phyloP scores from a whole-genome alignment of 2,329 filamentous ascomycete species.

The Arthroderma sp. region DNA sequence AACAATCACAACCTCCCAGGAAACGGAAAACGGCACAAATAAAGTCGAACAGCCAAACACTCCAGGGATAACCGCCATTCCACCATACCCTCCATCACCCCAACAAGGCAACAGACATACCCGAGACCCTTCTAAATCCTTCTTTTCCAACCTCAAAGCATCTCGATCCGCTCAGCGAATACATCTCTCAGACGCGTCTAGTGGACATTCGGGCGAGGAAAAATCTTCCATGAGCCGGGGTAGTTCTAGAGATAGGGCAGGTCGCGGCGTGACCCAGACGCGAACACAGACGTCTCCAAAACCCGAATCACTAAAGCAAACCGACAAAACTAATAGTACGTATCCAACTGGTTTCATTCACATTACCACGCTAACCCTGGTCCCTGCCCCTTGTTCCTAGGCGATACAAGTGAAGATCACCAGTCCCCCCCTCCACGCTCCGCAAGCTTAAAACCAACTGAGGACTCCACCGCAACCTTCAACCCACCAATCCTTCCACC shows the following conservation, averaged over 20 bases:
- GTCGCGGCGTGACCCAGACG: constrained; percentile 18
- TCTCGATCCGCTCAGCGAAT: constrained; percentile 35
- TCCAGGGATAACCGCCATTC: constrained; percentile 36
- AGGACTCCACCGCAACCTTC: constrained; percentile 14
- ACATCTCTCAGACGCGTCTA: constrained; percentile 31
- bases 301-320: not conserved
- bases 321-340: not conserved
- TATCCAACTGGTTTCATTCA: not conserved
- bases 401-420: constrained; percentile 12
- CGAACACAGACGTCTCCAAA: not conserved
- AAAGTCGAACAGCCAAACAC: constrained; percentile 22
- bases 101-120: constrained; percentile 28
- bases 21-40: constrained; percentile 13
- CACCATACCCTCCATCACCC: constrained; percentile 34
- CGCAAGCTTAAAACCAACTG: constrained; percentile 5
- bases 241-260: constrained; percentile 34
- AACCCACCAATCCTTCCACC: constrained; percentile 1
- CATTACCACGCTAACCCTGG: not conserved
- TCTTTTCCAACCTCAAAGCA: constrained; percentile 38
- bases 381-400: constrained; percentile 6
- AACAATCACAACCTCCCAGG: constrained; percentile 6
- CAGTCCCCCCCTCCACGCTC: constrained; percentile 7
- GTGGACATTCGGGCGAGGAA: constrained; percentile 25
- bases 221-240: constrained; percentile 31
- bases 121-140: constrained; percentile 36